A percentile compares a stretch with the other conserved stretches of the same genome.
Evolutionary conservation across 129 eudicot genomes (phyloP).

Genomic region (Centrapalus pauciflorus): DNA sequence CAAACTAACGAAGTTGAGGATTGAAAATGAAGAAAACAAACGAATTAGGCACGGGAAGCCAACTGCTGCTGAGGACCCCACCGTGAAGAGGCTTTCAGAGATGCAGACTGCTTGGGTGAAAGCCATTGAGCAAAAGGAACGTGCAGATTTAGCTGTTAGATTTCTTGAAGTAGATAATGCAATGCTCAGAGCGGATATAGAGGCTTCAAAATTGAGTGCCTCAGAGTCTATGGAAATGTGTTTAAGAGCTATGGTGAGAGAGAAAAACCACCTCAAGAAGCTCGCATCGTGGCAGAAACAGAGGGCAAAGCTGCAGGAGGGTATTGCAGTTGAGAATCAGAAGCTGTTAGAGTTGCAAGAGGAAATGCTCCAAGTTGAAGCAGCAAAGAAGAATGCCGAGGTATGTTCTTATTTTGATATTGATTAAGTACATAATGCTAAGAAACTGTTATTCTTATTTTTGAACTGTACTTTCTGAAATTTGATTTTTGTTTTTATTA

Average conservation of each 20-base stretch:
- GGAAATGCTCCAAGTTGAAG: slow-evolving; percentile 42
- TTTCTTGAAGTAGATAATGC: slow-evolving; percentile 64
- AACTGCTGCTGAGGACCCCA: slow-evolving; percentile 61
- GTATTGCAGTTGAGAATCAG: slow-evolving; percentile 62
- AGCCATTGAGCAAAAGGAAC: slow-evolving; percentile 58
- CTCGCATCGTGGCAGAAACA: slow-evolving; percentile 76
- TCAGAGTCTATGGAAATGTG: slow-evolving; percentile 64
- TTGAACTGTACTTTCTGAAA: background rate
- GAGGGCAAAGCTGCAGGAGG: slow-evolving; percentile 60
- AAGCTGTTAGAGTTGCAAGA: slow-evolving; percentile 46
- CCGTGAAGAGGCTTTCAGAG: slow-evolving; percentile 54
- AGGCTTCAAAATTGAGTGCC: slow-evolving; percentile 70
- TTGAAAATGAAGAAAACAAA: too few relatives aligned
- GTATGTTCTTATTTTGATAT: slow-evolving; percentile 22
- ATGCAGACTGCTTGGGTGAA: slow-evolving; percentile 61
- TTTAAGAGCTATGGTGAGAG: slow-evolving; percentile 59
- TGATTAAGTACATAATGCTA: too few relatives aligned
- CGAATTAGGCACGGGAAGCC: too few relatives aligned
- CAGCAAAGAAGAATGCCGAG: slow-evolving; percentile 57
- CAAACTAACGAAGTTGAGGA: slow-evolving; percentile 58
- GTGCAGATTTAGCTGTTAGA: slow-evolving; percentile 50
- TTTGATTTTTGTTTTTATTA: background rate
- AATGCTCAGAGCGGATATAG: slow-evolving; percentile 70
- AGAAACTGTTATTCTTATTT: background rate
- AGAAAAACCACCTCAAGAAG: slow-evolving; percentile 67